Percentiles rank a stretch among this genome's conserved stretches.
phyloP scores from a whole-genome alignment of 345 rosid species.

The Gossypium herbaceum region DNA sequence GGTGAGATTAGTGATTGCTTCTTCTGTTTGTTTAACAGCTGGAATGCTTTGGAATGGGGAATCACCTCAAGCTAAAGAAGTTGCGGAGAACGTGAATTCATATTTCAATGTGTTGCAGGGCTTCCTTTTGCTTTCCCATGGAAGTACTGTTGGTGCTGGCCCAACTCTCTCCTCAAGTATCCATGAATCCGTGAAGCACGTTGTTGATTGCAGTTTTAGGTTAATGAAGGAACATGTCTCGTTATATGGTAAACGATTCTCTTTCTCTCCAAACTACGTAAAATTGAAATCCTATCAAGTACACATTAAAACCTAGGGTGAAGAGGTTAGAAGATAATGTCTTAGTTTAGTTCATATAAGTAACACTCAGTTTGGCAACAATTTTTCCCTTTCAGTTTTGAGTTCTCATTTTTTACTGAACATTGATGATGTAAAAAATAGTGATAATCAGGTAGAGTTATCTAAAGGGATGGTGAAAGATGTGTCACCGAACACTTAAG shows the following conservation, averaged over 20 bases:
- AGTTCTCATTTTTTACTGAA: not conserved
- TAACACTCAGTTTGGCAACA: not conserved
- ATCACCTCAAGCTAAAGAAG: slow-evolving; percentile 54
- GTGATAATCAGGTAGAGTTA: not conserved
- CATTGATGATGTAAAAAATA: not conserved
- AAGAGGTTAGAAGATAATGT: not conserved
- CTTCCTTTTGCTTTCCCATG: slow-evolving; percentile 69
- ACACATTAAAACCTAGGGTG: not conserved
- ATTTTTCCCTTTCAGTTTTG: not conserved
- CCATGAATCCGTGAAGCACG: slow-evolving; percentile 56
- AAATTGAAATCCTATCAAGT: not conserved
- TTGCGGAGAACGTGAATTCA: slow-evolving; percentile 63
- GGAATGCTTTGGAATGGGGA: slow-evolving; percentile 94
- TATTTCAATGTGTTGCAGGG: slow-evolving; percentile 81
- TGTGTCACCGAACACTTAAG: not conserved
- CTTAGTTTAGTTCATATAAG: not conserved
- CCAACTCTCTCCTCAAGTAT: slow-evolving; percentile 70
- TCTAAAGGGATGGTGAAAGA: not conserved
- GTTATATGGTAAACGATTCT: slow-evolving; percentile 43
- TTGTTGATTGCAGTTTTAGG: slow-evolving; percentile 81
- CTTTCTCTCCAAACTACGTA: not conserved
- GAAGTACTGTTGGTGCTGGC: slow-evolving; percentile 78
- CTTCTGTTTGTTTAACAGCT: slow-evolving; percentile 35
- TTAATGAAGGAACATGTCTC: slow-evolving; percentile 67
- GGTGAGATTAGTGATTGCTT: slow-evolving; percentile 9